These are phyloP conservation scores for Colletotrichum somersetense DNA, from an alignment of 2,329 filamentous ascomycete species.

Conservation along the genomic window DNA sequence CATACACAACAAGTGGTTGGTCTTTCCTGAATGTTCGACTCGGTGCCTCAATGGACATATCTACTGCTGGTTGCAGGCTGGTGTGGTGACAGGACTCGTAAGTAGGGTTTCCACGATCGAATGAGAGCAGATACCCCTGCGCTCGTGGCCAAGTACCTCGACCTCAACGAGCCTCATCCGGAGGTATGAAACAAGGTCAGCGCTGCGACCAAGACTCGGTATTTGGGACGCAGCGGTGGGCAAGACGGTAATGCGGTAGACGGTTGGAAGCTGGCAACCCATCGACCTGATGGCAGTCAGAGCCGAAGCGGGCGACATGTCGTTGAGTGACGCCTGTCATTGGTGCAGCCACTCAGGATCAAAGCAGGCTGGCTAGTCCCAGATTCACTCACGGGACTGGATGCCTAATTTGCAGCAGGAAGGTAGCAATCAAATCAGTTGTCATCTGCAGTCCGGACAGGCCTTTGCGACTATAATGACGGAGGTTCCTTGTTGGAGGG, in stretches of 20 bases:
- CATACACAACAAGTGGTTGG: conserved; percentile 3
- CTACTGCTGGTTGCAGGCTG: background rate
- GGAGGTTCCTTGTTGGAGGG: background rate
- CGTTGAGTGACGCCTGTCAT: background rate
- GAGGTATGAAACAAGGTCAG: background rate
- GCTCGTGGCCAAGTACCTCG: conserved; percentile 5
- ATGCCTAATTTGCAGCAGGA: conserved; percentile 15
- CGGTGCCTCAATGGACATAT: background rate
- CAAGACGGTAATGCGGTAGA: too few relatives aligned
- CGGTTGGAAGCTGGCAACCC: conserved; percentile 9
- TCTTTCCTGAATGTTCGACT: background rate
- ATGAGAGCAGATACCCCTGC: background rate
- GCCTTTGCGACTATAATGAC: background rate
- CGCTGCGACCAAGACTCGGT: background rate
- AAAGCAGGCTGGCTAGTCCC: conserved; percentile 19
- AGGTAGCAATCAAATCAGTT: background rate
- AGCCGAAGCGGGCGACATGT: conserved; percentile 12
- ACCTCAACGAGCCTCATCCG: conserved; percentile 15
- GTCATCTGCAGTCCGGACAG: background rate
- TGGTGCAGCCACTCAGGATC: conserved; percentile 7
- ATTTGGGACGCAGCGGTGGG: conserved; percentile 6
- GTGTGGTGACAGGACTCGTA: conserved; percentile 9
- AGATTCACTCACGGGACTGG: conserved; percentile 19
- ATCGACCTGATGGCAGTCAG: background rate
- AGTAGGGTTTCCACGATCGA: background rate